A percentile compares a stretch with the other conserved stretches of the same genome.
Evolutionary conservation across 2,329 filamentous ascomycete species (phyloP).

Genomic region (Clonostachys rhizophaga): DNA sequence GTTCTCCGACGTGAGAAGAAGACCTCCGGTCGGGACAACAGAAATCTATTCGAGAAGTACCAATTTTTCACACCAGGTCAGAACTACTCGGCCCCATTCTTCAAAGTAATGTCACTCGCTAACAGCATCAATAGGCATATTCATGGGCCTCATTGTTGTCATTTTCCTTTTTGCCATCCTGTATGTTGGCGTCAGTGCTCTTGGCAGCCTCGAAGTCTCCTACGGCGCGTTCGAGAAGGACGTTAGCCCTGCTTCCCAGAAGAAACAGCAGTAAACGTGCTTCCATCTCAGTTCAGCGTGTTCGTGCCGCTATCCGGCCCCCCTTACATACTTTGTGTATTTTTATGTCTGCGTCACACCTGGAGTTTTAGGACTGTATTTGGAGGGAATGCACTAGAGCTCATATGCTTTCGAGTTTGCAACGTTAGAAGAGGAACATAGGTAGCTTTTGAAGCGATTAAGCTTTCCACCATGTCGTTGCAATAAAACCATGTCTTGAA

Average conservation of each 20-base stretch:
- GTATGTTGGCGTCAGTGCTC: conserved; percentile 70
- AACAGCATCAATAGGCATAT: conserved; percentile 58
- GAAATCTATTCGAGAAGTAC: conserved; percentile 82
- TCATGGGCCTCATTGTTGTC: conserved; percentile 74
- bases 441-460: too few species aligned
- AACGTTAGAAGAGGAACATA: too few species aligned
- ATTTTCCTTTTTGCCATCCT: conserved; percentile 73
- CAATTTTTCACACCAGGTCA: conserved; percentile 87
- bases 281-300: neutral
- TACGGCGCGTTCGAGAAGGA: conserved; percentile 98
- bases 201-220: conserved; percentile 79
- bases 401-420: neutral
- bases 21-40: conserved; percentile 28
- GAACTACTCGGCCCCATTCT: neutral
- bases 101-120: neutral
- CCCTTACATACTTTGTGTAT: neutral
- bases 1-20: conserved; percentile 28
- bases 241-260: conserved; percentile 82
- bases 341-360: conserved; percentile 1
- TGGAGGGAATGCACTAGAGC: neutral
- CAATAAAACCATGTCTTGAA: too few species aligned
- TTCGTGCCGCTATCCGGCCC: neutral
- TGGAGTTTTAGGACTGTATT: conserved; percentile 1
- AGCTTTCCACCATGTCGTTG: too few species aligned
- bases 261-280: conserved; percentile 51